phyloP scores from a whole-genome alignment of 176 grass and related monocot species.

The Eremochloa ophiuroides region DNA sequence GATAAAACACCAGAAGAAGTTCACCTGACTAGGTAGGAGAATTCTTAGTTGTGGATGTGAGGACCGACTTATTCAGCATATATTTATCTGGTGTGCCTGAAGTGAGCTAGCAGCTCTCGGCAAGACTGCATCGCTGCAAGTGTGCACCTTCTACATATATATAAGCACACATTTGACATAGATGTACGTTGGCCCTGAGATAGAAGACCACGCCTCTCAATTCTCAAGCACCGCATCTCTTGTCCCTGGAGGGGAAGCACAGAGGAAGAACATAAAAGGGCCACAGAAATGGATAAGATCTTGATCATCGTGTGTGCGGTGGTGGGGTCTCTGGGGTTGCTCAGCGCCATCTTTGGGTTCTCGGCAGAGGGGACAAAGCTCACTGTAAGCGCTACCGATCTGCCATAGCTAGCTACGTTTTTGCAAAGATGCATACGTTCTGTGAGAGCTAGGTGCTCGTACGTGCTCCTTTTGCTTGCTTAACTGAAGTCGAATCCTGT shows the following conservation, averaged over 20 bases:
- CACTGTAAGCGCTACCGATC: slow-evolving; percentile 3
- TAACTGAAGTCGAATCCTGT: not conserved
- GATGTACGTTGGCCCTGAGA: not conserved
- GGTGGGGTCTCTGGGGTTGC: slow-evolving; percentile 19
- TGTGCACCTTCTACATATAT: not conserved
- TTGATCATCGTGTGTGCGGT: not conserved
- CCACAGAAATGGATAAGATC: not conserved
- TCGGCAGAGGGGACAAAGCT: slow-evolving; percentile 26
- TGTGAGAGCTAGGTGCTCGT: not conserved
- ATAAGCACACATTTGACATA: not conserved
- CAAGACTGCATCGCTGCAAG: not conserved
- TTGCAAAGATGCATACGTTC: not conserved
- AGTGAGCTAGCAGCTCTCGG: not conserved
- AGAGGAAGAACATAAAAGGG: not conserved
- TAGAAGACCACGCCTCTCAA: not conserved
- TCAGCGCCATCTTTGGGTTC: slow-evolving; percentile 36
- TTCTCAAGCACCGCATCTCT: not conserved
- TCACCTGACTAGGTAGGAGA: no score
- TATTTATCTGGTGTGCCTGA: not conserved
- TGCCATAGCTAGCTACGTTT: not conserved
- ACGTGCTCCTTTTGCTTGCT: no score
- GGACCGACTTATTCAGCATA: not conserved
- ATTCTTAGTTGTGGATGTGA: no score
- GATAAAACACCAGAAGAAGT: no score
- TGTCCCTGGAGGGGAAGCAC: not conserved